Evolutionary conservation across 306 rosid genomes (phyloP).

Genomic region (Dalbergia oliveri): DNA sequence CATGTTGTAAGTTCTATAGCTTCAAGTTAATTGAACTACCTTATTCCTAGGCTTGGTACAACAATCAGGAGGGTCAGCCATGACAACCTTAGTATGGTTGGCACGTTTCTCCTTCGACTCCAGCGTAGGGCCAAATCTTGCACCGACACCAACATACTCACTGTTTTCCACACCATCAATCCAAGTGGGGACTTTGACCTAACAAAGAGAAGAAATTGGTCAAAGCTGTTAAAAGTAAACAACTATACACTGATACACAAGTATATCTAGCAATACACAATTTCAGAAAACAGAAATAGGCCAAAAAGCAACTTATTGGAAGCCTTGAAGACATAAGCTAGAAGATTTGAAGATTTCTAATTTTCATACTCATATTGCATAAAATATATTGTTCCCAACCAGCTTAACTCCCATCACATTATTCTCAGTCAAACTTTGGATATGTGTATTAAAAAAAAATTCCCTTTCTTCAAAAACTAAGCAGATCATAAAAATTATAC

Average conservation of each 20-base stretch:
- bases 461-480: not conserved
- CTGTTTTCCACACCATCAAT: conserved; percentile 65
- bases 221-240: conserved; percentile 17
- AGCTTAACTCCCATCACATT: not conserved
- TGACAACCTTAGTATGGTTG: conserved; percentile 83
- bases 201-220: conserved; percentile 36
- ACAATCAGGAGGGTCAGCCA: conserved; percentile 98
- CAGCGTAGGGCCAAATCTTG: conserved; percentile 90
- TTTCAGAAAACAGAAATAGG: conserved; percentile 8
- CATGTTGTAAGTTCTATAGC: conserved; percentile 32
- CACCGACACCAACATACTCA: conserved; percentile 96
- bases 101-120: conserved; percentile 94
- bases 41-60: conserved; percentile 70
- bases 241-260: not conserved
- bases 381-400: not conserved
- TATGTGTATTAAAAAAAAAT: not conserved
- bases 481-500: not conserved
- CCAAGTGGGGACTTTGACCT: conserved; percentile 97
- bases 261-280: conserved; percentile 27
- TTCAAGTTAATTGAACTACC: conserved; percentile 52
- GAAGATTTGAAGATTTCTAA: not conserved
- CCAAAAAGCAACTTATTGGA: not conserved
- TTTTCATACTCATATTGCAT: conserved; percentile 5
- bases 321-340: conserved; percentile 14
- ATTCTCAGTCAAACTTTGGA: not conserved